Evolutionary conservation across 1,284 basidiomycete species (phyloP).

Genomic region (Naganishia albida): DNA sequence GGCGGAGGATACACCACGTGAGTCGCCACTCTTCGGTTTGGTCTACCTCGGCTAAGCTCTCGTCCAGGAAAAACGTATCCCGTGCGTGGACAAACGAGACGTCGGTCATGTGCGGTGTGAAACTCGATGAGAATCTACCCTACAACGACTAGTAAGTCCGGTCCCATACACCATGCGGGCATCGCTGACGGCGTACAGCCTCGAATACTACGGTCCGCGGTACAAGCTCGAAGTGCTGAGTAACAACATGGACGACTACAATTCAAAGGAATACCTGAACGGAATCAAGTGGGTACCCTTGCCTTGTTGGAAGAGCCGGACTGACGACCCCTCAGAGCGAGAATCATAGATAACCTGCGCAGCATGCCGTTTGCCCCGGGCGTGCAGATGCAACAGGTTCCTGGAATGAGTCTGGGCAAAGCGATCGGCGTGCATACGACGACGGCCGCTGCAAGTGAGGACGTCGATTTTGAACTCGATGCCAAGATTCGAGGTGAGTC

Average conservation of each 20-base stretch:
- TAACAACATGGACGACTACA: constrained; percentile 94
- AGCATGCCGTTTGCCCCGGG: constrained; percentile 80
- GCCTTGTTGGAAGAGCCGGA: background rate
- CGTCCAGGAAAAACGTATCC: constrained; percentile 76
- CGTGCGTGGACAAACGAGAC: constrained; percentile 97
- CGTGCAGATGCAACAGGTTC: constrained; percentile 82
- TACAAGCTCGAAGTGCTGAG: constrained; percentile 88
- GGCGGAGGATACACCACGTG: constrained; percentile 88
- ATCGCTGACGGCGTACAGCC: constrained; percentile 48
- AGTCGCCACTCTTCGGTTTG: constrained; percentile 27
- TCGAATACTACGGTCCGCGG: constrained; percentile 96
- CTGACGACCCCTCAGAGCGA: constrained; percentile 42
- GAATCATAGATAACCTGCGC: constrained; percentile 74
- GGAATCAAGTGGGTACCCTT: constrained; percentile 66
- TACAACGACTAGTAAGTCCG: constrained; percentile 76
- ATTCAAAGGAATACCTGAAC: constrained; percentile 80
- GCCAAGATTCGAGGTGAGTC: constrained; percentile 48
- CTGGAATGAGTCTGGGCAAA: constrained; percentile 54
- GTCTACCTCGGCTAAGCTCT: background rate
- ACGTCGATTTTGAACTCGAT: constrained; percentile 53
- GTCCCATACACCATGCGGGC: background rate
- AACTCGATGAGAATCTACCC: constrained; percentile 81
- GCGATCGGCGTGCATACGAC: constrained; percentile 44
- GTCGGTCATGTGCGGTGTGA: constrained; percentile 83
- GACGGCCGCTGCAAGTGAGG: constrained; percentile 41